Conservation (phyloP, 1,284 basidiomycete genomes). For the Macrocybe sp. region DNA sequence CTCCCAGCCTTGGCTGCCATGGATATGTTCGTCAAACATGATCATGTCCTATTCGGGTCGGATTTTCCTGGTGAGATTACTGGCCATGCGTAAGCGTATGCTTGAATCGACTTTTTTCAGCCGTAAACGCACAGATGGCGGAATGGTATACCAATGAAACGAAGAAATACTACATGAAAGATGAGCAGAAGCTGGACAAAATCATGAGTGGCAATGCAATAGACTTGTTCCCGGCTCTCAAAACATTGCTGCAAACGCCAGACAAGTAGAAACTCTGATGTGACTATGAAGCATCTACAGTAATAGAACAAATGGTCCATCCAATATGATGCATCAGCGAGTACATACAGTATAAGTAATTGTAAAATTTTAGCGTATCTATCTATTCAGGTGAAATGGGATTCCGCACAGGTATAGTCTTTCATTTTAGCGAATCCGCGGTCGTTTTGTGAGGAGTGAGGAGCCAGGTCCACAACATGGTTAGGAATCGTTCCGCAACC, state of each 20-base stretch:
- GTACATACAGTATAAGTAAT: not conserved
- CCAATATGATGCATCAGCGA: too few species aligned
- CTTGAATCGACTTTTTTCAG: constrained; percentile 26
- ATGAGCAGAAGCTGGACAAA: constrained; percentile 28
- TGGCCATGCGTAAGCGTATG: not conserved
- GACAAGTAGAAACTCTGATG: not conserved
- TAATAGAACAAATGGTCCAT: too few species aligned
- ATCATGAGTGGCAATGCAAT: constrained; percentile 45
- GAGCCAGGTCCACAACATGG: not conserved
- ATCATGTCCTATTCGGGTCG: constrained; percentile 60
- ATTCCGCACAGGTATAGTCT: too few species aligned
- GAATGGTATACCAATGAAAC: constrained; percentile 55
- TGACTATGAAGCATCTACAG: too few species aligned
- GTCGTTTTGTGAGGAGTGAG: not conserved
- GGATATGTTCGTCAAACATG: constrained; percentile 40
- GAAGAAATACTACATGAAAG: constrained; percentile 37
- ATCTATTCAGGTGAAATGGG: not conserved
- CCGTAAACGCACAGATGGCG: constrained; percentile 49
- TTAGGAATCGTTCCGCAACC: constrained; percentile 39
- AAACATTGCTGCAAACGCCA: not conserved
- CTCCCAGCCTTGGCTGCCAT: constrained; percentile 44
- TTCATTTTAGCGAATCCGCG: too few species aligned
- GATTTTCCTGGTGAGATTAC: constrained; percentile 60
- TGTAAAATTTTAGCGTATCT: not conserved
- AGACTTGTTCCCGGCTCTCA: constrained; percentile 39